phyloP scores from a whole-genome alignment of 1,284 basidiomycete genomes.

The Mycena sp. region DNA sequence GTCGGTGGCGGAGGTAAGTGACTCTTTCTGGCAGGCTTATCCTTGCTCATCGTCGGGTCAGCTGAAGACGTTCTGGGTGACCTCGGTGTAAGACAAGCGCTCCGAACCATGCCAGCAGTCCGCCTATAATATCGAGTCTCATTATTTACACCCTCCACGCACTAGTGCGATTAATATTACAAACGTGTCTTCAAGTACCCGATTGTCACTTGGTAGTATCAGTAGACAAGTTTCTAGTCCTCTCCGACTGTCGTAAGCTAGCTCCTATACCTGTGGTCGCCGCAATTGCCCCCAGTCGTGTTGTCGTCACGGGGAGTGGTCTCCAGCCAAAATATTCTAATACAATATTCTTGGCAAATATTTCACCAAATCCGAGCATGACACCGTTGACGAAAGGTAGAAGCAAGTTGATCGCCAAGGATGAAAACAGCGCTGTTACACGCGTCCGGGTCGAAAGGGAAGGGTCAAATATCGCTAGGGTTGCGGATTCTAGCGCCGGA shows the following conservation, averaged over 20 bases:
- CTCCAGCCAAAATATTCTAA: constrained; percentile 70
- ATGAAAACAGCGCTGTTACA: constrained; percentile 78
- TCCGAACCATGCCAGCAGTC: constrained; percentile 68
- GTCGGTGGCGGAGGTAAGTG: constrained; percentile 53
- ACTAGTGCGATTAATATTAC: neutral
- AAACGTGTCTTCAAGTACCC: neutral
- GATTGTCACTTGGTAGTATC: constrained; percentile 15
- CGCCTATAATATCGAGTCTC: constrained; percentile 41
- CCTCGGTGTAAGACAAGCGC: constrained; percentile 70
- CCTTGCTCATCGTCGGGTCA: constrained; percentile 33
- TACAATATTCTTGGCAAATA: constrained; percentile 91
- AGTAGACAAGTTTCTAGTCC: constrained; percentile 14
- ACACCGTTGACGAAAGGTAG: constrained; percentile 97
- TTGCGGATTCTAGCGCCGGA: constrained; percentile 63
- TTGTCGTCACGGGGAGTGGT: constrained; percentile 21
- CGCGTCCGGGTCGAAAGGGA: constrained; percentile 72
- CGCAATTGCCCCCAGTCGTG: constrained; percentile 44
- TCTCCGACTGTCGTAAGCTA: constrained; percentile 5
- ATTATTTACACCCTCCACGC: neutral
- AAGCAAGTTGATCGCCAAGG: constrained; percentile 90
- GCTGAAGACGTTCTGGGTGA: constrained; percentile 70
- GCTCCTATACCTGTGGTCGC: constrained; percentile 44
- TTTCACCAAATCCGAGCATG: constrained; percentile 98
- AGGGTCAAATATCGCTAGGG: constrained; percentile 82
- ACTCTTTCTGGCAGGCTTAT: neutral